Percentiles rank a stretch among this genome's conserved stretches.
phyloP scores from a whole-genome alignment of 2,329 filamentous ascomycete genomes.

The Ambrosiella beaveri region DNA sequence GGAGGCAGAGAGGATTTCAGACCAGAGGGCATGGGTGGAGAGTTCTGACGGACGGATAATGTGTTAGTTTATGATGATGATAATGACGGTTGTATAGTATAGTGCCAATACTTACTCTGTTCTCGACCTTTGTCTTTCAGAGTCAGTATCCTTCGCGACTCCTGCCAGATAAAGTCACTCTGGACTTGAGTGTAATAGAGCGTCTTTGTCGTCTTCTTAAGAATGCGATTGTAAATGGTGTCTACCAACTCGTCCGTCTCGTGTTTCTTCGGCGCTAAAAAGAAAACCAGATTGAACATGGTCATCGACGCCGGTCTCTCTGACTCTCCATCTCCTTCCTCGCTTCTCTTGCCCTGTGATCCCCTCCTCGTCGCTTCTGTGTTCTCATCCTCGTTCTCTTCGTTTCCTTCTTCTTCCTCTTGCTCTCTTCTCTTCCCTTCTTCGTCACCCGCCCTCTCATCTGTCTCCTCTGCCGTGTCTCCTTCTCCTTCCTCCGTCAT shows the following conservation, averaged over 20 bases:
- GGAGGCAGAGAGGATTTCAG: conserved; percentile 51
- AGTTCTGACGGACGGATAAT: conserved; percentile 23
- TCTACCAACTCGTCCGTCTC: conserved; percentile 63
- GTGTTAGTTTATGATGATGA: background rate
- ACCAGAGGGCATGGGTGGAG: conserved; percentile 52
- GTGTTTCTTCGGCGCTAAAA: conserved; percentile 61
- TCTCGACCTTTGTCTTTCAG: conserved; percentile 72
- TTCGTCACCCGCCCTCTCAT: conserved; percentile 16
- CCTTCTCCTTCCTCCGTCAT: background rate
- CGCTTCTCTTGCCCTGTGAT: conserved; percentile 15
- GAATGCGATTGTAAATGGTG: conserved; percentile 66
- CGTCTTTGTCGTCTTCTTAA: conserved; percentile 82
- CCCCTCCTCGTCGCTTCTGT: conserved; percentile 21
- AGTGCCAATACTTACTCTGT: conserved; percentile 28
- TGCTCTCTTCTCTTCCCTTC: conserved; percentile 16
- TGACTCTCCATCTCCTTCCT: conserved; percentile 3
- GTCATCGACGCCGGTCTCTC: conserved; percentile 59
- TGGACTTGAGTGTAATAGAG: conserved; percentile 85
- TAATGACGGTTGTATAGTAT: background rate
- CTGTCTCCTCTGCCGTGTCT: conserved; percentile 14
- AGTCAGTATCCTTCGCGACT: conserved; percentile 65
- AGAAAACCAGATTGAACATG: conserved; percentile 97
- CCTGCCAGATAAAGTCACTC: conserved; percentile 78
- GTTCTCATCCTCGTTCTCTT: conserved; percentile 16
- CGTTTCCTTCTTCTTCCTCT: conserved; percentile 15